phyloP scores from a whole-genome alignment of 208 protist species.

The Tritrichomonas foetus region DNA sequence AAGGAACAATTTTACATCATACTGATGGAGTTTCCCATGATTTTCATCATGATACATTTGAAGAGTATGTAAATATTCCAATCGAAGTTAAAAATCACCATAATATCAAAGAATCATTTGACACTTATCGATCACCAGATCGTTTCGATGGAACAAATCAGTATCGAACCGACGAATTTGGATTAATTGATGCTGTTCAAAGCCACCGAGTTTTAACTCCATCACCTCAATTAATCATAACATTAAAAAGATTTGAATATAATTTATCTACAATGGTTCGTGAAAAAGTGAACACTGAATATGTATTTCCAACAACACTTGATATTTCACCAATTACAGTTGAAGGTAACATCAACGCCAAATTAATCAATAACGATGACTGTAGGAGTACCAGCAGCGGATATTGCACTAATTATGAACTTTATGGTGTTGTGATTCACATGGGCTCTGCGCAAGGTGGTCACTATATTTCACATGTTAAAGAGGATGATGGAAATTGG shows the following conservation, averaged over 20 bases:
- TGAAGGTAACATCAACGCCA: neutral
- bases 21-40: neutral
- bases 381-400: slow-evolving; percentile 55
- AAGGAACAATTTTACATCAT: neutral
- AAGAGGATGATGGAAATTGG: slow-evolving; percentile 47
- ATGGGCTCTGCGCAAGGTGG: slow-evolving; percentile 60
- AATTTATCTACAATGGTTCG: neutral
- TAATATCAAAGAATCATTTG: neutral
- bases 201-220: neutral
- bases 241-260: neutral
- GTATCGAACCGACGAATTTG: neutral
- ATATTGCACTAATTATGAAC: slow-evolving; percentile 52
- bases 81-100: neutral
- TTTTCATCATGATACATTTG: neutral
- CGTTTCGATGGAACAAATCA: neutral
- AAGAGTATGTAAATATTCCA: neutral
- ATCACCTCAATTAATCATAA: neutral
- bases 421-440: slow-evolving; percentile 64
- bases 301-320: neutral
- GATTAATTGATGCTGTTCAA: neutral
- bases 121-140: neutral
- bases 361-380: slow-evolving; percentile 51
- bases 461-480: slow-evolving; percentile 68
- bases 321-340: neutral
- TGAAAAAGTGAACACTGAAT: neutral